A percentile compares a stretch with the other conserved stretches of the same genome.
These are phyloP conservation scores for Aspergillus caelatus DNA, from an alignment of 2,329 filamentous ascomycete genomes.

Conservation along the genomic window DNA sequence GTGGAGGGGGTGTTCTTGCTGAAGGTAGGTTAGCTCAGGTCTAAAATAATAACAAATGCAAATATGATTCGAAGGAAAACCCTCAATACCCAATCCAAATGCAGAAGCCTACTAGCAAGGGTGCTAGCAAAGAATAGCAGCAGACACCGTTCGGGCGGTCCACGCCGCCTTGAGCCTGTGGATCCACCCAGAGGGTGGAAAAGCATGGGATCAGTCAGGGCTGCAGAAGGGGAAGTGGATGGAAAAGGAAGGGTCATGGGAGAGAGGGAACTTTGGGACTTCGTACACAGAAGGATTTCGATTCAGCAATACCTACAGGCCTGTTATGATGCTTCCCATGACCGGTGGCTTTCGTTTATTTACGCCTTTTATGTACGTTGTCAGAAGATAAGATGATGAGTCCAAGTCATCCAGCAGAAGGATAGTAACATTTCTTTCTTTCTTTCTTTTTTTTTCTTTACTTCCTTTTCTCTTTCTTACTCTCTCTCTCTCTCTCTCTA, in stretches of 20 bases:
- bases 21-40: conserved; percentile 16
- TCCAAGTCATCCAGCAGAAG: neutral
- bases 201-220: conserved; percentile 16
- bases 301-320: neutral
- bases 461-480: neutral
- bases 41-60: conserved; percentile 11
- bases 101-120: conserved; percentile 15
- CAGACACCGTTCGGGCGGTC: conserved; percentile 21
- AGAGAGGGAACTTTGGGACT: conserved; percentile 9
- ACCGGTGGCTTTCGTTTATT: neutral
- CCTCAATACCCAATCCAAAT: conserved; percentile 14
- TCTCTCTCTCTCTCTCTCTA: neutral
- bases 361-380: neutral
- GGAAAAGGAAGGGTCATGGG: conserved; percentile 3
- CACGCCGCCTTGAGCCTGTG: conserved; percentile 25
- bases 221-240: conserved; percentile 10
- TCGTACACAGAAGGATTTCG: neutral
- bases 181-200: conserved; percentile 11
- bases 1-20: conserved; percentile 19
- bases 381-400: neutral
- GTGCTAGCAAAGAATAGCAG: conserved; percentile 16
- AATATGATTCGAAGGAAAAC: conserved; percentile 3
- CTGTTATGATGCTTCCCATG: neutral
- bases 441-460: neutral
- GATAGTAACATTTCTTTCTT: neutral